Evolutionary conservation across 352 stramenopile species (phyloP).

Genomic region (Pythium insidiosum): DNA sequence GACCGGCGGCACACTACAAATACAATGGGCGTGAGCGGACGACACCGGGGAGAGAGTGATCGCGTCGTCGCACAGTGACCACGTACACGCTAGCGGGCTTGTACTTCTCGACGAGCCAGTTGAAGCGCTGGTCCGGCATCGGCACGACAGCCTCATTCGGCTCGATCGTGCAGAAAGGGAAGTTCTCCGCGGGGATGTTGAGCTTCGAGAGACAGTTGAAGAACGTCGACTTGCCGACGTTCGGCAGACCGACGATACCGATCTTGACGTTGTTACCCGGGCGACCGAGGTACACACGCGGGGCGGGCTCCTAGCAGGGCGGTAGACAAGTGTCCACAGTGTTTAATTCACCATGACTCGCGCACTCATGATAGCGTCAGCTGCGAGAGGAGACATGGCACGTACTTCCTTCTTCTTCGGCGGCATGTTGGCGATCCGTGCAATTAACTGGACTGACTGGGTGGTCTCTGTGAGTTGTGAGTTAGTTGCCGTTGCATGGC

Average conservation of each 20-base stretch:
- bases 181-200: constrained; percentile 90
- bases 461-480: constrained; percentile 1
- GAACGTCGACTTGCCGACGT: constrained; percentile 99
- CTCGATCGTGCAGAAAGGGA: constrained; percentile 98
- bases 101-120: constrained; percentile 96
- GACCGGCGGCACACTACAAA: constrained; percentile 86
- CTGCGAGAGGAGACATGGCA: too few species aligned
- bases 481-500: too few species aligned
- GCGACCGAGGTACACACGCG: constrained; percentile 73
- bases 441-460: constrained; percentile 6
- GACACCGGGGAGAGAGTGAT: too few species aligned
- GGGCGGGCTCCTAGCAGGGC: constrained; percentile 16
- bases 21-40: too few species aligned
- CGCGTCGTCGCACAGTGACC: too few species aligned
- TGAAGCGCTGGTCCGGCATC: constrained; percentile 98
- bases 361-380: too few species aligned
- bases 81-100: constrained; percentile 89
- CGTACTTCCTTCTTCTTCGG: constrained; percentile 84
- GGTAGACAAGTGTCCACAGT: too few species aligned
- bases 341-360: too few species aligned
- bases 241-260: constrained; percentile 98
- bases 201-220: constrained; percentile 98
- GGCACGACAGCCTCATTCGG: constrained; percentile 96
- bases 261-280: constrained; percentile 96
- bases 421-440: constrained; percentile 30